These are phyloP conservation scores for Rhododendron griersonianum DNA, from an alignment of 148 eudicot genomes.

Conservation along the genomic window DNA sequence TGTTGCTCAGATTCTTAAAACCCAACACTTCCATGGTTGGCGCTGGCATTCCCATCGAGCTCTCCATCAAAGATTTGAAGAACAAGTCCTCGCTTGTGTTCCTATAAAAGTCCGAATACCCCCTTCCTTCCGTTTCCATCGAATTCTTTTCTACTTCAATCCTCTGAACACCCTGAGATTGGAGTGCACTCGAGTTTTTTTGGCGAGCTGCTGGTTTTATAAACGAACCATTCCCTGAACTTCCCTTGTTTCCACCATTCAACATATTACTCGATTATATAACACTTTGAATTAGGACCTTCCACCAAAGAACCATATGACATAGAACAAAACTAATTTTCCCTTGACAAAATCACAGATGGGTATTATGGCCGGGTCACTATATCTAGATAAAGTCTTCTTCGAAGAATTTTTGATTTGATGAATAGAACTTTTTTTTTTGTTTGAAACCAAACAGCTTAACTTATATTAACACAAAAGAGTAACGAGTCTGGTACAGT, in stretches of 20 bases:
- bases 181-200: not conserved
- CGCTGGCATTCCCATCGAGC: slow-evolving; percentile 31
- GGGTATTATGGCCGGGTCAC: not conserved
- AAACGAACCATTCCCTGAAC: not conserved
- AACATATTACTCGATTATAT: not conserved
- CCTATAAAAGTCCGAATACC: slow-evolving; percentile 34
- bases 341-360: not conserved
- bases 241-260: slow-evolving; percentile 11
- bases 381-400: not conserved
- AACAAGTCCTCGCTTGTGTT: slow-evolving; percentile 50
- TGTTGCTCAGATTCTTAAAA: slow-evolving; percentile 37
- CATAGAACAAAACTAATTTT: not conserved
- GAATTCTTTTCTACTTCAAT: slow-evolving; percentile 10
- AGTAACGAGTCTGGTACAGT: too few relatives aligned
- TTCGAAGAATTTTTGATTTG: too few relatives aligned
- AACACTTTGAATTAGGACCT: not conserved
- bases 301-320: not conserved
- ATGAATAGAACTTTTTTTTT: not conserved
- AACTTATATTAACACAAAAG: too few relatives aligned
- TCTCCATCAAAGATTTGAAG: slow-evolving; percentile 46
- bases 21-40: slow-evolving; percentile 55
- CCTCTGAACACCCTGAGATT: slow-evolving; percentile 3
- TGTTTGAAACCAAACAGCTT: too few relatives aligned
- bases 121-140: slow-evolving; percentile 38
- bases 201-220: slow-evolving; percentile 4